phyloP scores from a whole-genome alignment of 1,139 yeast genomes.

The Pichia sp. region DNA sequence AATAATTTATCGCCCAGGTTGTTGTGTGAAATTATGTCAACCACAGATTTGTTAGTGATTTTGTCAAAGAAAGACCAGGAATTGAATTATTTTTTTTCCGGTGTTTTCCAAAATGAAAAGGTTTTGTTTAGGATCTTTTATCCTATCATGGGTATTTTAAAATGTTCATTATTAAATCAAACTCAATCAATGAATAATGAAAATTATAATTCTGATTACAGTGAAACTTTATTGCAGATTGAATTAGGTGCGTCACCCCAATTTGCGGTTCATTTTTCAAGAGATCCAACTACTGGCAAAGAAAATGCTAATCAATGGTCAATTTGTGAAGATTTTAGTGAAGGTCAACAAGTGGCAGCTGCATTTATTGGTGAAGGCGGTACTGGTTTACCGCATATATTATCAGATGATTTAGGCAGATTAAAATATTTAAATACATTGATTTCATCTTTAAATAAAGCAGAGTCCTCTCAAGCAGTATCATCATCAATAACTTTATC shows the following conservation, averaged over 20 bases:
- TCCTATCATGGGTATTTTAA: conserved; percentile 44
- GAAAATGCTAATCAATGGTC: conserved; percentile 66
- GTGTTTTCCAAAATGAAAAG: conserved; percentile 58
- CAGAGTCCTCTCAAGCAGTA: background rate
- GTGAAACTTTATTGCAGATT: conserved; percentile 23
- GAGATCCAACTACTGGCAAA: conserved; percentile 35
- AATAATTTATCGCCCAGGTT: conserved; percentile 62
- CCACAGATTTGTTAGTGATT: conserved; percentile 61
- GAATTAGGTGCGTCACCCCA: conserved; percentile 50
- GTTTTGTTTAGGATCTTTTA: conserved; percentile 66
- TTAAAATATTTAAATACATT: conserved; percentile 28
- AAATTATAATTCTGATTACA: conserved; percentile 2
- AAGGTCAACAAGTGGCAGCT: conserved; percentile 68
- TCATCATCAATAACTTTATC: conserved; percentile 9
- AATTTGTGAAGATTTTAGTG: conserved; percentile 75
- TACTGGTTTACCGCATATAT: conserved; percentile 43
- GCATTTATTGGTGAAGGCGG: conserved; percentile 56
- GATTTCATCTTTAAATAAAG: conserved; percentile 23
- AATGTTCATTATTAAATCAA: conserved; percentile 43
- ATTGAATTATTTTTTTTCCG: conserved; percentile 67
- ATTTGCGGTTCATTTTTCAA: conserved; percentile 65
- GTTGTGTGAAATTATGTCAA: conserved; percentile 53
- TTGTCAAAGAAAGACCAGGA: conserved; percentile 64
- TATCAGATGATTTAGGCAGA: conserved; percentile 26
- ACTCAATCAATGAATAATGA: conserved; percentile 20